Base-by-base conservation (phyloP, 768 basidiomycete genomes). In the Amanita rimosa region DNA sequence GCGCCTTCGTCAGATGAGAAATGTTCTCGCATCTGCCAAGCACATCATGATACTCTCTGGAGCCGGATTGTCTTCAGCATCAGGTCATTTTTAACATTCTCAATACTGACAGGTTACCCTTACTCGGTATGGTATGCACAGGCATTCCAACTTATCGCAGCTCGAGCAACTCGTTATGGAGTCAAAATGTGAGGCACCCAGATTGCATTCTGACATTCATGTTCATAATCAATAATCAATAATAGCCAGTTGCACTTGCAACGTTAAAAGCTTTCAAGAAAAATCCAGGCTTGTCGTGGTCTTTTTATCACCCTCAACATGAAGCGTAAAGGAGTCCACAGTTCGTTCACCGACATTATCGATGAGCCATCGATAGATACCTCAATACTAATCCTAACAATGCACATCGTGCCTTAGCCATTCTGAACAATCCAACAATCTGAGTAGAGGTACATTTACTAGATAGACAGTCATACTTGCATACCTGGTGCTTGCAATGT, bases 261-360 rank as follows among this genome's bases (percentile, higher is more conserved):
- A 59, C 75, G 11, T 78, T 75, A 0, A 64, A 74, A 52, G 74
- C 70, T 0, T 83, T 81, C 59, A 40, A 52, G 1, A 53, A 62
- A 17, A 65, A 75, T 46, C 79, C 76, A 0, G 71, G 69, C 13
- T 61, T 68, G 3, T 72, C 76, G 2, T 81, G 79, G 80, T 76
- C 82, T 54, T 82, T 82, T 56, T 83, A 81, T 53, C 80, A 82
- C 53, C 74, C 76, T 49, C 65, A 80, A n/a, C 64, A 79, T 47
- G 70, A 73, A 61, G 66, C 57, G 77, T 76, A 53, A n/a, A 24
- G 64, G 33, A 19, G 21, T 17, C 14, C 31, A 41, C 34, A 4
- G 24, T 16, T 46, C n/a, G n/a, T n/a, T n/a, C n/a, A n/a, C n/a
- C n/a, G n/a, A n/a, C n/a, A 49, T n/a, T 46, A 33, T 42, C 34